phyloP scores from a whole-genome alignment of 2,329 filamentous ascomycete species.

The Zelopaecilomyces penicillatus region DNA sequence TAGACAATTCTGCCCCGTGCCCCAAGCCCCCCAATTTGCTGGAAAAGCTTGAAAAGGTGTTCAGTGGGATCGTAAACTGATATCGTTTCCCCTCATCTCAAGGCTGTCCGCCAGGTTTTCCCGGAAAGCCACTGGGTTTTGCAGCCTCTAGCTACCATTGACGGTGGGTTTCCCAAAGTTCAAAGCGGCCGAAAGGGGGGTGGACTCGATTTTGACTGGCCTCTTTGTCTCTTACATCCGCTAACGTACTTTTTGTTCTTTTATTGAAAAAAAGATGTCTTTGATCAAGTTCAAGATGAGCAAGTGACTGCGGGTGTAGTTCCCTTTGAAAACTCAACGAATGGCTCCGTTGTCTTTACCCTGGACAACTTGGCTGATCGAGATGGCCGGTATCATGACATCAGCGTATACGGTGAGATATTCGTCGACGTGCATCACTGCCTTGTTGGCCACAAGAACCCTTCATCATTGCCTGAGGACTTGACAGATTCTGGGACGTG shows the following conservation, averaged over 20 bases:
- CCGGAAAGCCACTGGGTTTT: conserved; percentile 39
- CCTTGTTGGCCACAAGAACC: conserved; percentile 52
- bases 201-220: too few species aligned
- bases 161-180: conserved; percentile 23
- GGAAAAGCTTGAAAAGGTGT: not conserved
- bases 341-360: conserved; percentile 84
- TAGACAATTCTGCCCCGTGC: not conserved
- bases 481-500: conserved; percentile 33
- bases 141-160: conserved; percentile 43
- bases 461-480: conserved; percentile 17
- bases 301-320: conserved; percentile 67
- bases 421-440: conserved; percentile 88
- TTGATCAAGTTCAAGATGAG: conserved; percentile 64
- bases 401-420: conserved; percentile 72
- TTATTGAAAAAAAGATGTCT: conserved; percentile 53
- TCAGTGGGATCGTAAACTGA: not conserved
- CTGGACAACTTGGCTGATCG: conserved; percentile 82
- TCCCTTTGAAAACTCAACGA: conserved; percentile 93
- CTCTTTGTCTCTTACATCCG: too few species aligned
- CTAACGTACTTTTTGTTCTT: too few species aligned
- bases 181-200: too few species aligned
- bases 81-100: not conserved
- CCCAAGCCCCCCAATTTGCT: too few species aligned
- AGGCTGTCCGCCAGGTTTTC: conserved; percentile 42
- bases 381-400: conserved; percentile 51